These are phyloP conservation scores for Backusella mclennaniae DNA, from an alignment of 192 early-diverging fungal species.

Conservation along the genomic window DNA sequence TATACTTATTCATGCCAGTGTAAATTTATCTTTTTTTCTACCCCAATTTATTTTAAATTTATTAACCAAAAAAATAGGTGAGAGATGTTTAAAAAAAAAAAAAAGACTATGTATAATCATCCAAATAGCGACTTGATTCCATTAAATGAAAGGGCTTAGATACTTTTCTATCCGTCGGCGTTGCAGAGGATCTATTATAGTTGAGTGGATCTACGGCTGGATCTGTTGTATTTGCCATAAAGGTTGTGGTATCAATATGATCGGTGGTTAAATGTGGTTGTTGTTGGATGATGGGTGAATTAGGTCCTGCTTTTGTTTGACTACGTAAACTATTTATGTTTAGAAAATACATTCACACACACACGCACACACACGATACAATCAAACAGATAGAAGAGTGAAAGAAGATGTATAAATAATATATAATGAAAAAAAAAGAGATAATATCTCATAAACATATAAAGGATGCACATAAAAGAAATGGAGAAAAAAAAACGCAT, in stretches of 20 bases:
- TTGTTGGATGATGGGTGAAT: slow-evolving; percentile 3
- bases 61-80: not conserved
- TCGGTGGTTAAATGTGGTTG: not conserved
- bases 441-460: not conserved
- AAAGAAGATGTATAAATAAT: not conserved
- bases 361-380: not conserved
- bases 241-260: not conserved
- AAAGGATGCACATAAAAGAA: not conserved
- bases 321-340: slow-evolving; percentile 17
- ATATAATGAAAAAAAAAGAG: not conserved
- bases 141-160: not conserved
- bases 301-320: slow-evolving; percentile 15
- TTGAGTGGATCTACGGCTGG: not conserved
- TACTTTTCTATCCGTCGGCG: not conserved
- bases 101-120: not conserved
- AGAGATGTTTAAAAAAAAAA: not conserved
- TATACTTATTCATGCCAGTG: not conserved
- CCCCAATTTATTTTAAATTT: not conserved
- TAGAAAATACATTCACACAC: not conserved
- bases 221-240: not conserved
- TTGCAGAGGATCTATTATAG: not conserved
- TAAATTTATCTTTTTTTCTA: not conserved
- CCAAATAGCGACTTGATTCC: not conserved
- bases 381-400: not conserved
- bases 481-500: too few species aligned